These are phyloP conservation scores for Talaromyces sp. DNA, from an alignment of 2,329 filamentous ascomycete species.

Conservation along the genomic window DNA sequence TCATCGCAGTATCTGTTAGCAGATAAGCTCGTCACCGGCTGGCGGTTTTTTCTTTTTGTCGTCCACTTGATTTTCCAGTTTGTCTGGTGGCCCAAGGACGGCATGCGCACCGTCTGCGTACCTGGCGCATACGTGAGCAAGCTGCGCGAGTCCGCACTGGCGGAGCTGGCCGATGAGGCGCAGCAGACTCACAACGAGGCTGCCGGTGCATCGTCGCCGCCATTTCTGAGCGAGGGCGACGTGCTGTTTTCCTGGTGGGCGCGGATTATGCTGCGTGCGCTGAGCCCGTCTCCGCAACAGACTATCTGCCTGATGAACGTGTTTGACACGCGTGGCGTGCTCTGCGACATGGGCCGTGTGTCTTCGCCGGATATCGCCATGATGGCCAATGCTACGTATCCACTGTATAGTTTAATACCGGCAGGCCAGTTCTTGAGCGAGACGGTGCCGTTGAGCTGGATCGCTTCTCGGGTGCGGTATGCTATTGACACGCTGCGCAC, in stretches of 20 bases:
- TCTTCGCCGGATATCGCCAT: conserved; percentile 21
- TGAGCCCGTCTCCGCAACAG: conserved; percentile 20
- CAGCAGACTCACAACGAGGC: conserved; percentile 3
- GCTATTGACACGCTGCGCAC: conserved; percentile 16
- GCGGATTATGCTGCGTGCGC: conserved; percentile 20
- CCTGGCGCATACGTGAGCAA: conserved; percentile 25
- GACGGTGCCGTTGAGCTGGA: conserved; percentile 7
- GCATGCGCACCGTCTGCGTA: conserved; percentile 37
- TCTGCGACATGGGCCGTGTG: conserved; percentile 20
- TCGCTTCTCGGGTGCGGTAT: conserved; percentile 12
- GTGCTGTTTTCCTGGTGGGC: conserved; percentile 41
- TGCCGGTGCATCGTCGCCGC: conserved; percentile 5
- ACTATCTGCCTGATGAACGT: conserved; percentile 36
- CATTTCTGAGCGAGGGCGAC: conserved; percentile 46
- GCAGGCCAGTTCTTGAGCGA: conserved; percentile 6
- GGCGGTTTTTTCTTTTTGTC: conserved; percentile 5
- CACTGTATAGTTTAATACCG: not conserved
- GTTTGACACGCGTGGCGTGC: conserved; percentile 31
- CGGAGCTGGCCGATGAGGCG: conserved; percentile 2
- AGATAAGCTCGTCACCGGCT: conserved; percentile 2
- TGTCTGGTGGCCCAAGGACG: conserved; percentile 20
- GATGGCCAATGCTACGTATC: conserved; percentile 16
- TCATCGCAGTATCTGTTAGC: conserved; percentile 2
- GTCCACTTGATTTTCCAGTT: not conserved
- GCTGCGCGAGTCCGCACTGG: conserved; percentile 20